These are phyloP conservation scores for Solanum habrochaites DNA, from an alignment of 257 asterid species.

Conservation along the genomic window DNA sequence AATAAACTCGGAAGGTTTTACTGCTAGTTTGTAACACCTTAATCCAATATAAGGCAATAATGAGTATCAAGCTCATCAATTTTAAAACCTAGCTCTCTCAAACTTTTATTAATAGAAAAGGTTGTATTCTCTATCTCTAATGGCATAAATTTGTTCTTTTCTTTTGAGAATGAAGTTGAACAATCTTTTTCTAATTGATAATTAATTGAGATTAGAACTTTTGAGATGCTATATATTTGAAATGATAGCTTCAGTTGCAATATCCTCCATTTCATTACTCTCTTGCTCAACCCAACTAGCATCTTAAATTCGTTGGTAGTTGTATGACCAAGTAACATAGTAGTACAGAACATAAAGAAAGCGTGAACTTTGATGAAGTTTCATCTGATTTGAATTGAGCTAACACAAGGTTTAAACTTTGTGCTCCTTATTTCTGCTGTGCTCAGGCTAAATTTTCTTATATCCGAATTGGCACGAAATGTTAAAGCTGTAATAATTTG, in stretches of 20 bases:
- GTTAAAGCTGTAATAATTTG: background rate
- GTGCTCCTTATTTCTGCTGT: background rate
- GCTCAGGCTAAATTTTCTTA: background rate
- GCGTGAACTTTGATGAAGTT: background rate
- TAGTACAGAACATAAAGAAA: background rate
- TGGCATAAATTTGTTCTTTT: background rate
- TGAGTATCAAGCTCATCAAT: background rate
- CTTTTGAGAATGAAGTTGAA: background rate
- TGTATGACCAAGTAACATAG: background rate
- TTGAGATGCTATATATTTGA: background rate
- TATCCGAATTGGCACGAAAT: background rate
- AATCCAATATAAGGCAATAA: background rate
- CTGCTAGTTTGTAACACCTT: background rate
- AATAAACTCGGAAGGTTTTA: background rate
- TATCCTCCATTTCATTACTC: background rate
- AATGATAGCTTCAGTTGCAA: background rate
- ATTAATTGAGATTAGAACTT: background rate
- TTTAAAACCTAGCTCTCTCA: background rate
- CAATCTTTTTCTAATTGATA: background rate
- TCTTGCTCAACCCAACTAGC: background rate
- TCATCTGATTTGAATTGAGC: background rate
- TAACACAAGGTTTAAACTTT: background rate
- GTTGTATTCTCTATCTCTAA: background rate
- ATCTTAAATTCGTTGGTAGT: background rate
- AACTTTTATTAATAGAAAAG: background rate